Evolutionary conservation across 225 moss, liverwort and hornwort genomes (phyloP).

Genomic region (Asterella californica): DNA sequence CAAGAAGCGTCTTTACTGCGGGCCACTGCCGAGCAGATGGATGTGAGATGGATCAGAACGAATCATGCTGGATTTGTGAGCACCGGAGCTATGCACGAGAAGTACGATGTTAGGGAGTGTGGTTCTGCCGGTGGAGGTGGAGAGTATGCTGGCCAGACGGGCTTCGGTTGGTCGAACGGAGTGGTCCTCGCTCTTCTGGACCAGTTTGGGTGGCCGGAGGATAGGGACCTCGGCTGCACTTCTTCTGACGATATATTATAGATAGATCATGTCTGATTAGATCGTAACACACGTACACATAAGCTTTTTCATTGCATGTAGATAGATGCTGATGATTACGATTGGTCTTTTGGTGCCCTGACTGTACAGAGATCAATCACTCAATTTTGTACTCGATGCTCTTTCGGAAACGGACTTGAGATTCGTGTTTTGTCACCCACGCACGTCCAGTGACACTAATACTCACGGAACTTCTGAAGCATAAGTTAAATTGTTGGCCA

Average conservation of each 20-base stretch:
- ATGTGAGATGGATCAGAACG: constrained; percentile 61
- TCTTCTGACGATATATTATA: background rate
- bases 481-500: too few relatives aligned
- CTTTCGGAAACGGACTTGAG: background rate
- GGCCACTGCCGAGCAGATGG: constrained; percentile 47
- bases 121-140: constrained; percentile 65
- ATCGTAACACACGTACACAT: background rate
- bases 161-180: constrained; percentile 49
- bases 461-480: background rate
- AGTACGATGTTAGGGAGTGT: constrained; percentile 62
- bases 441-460: too few relatives aligned
- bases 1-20: constrained; percentile 11
- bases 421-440: too few relatives aligned
- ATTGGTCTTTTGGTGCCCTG: background rate
- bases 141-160: constrained; percentile 65
- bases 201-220: constrained; percentile 37
- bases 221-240: background rate
- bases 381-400: background rate
- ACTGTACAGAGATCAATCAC: background rate
- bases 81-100: constrained; percentile 75
- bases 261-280: background rate
- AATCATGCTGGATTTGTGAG: constrained; percentile 51
- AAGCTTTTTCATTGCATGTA: background rate
- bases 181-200: constrained; percentile 42
- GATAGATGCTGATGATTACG: background rate